Base-by-base conservation (phyloP, 176 grass and related monocot species). In the Rhynchospora pubera region DNA sequence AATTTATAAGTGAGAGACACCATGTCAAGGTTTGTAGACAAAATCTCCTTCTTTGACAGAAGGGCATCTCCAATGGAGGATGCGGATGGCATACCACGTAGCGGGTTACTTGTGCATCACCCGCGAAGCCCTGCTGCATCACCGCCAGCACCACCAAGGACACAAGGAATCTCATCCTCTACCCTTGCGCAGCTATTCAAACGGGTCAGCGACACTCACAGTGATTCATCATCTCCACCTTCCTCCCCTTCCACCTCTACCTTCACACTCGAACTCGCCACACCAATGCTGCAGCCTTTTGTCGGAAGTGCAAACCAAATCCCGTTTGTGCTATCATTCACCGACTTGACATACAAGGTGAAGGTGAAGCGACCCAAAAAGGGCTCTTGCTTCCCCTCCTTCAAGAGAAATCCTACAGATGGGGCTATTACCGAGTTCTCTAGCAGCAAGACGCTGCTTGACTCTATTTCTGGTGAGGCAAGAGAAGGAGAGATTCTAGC, bases 401-500 rank as follows among this genome's bases (percentile, higher is more conserved):
- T 87, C 32, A 84, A 78, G 83, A 90, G 47, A 12, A 28, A 82
- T 66, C 79, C 44, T 81, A 64, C 13, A 12, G 60, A 69, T 47
- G 5, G 26, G 13, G 44, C 51, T 18, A 84, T 47, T 34, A 85
- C 83, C n/a, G 88, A 91, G 85, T 80, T 21, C 42, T 79, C 83
- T 0, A 66, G 87, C 81, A 94, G 81, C 75, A 98, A 94, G 85
- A 98, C 87, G 22, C 83, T 98, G 63, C 88, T 98, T 0, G 86
- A 94, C 21, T 83, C 83, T 46, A 88, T 98, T 84, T 94, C 92
- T 56, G 95, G 95, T 0, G 92, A 94, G 89, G 95, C 95, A 0
- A 83, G 90, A 73, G 95, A 98, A 70, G 92, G 95, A 24, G 95
- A 98, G 92, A 98, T 98, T 84, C 87, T 98, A 81, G 95, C 95